Conservation (phyloP, 306 rosid genomes). For the Pueraria montana region DNA sequence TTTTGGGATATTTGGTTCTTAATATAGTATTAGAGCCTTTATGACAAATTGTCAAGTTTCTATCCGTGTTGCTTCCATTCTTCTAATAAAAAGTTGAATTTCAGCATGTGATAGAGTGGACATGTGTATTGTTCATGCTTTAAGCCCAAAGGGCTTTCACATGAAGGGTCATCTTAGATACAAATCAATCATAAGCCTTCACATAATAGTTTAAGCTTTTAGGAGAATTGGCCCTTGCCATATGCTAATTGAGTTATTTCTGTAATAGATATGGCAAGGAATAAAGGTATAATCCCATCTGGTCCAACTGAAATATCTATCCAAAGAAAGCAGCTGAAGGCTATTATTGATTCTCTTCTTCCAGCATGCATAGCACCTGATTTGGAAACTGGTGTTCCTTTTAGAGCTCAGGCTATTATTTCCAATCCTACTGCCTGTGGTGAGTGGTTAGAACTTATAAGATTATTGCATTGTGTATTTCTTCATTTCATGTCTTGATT, state of each 20-base stretch:
- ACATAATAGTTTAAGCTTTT: slow-evolving; percentile 1
- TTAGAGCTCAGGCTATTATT: slow-evolving; percentile 91
- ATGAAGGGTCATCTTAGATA: not conserved
- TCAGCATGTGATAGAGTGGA: not conserved
- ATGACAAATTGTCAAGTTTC: not conserved
- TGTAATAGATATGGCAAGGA: slow-evolving; percentile 82
- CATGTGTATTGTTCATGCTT: not conserved
- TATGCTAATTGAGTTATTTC: slow-evolving; percentile 39
- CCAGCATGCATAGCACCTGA: slow-evolving; percentile 95
- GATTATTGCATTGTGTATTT: slow-evolving; percentile 26
- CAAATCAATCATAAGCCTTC: not conserved
- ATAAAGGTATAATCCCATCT: slow-evolving; percentile 86
- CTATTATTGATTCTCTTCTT: slow-evolving; percentile 84
- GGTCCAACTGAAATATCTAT: slow-evolving; percentile 82
- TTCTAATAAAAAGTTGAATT: not conserved
- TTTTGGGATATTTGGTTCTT: not conserved
- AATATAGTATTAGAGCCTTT: not conserved
- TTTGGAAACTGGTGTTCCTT: slow-evolving; percentile 74
- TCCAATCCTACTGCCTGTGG: slow-evolving; percentile 91
- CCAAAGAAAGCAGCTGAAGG: slow-evolving; percentile 85
- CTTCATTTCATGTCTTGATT: slow-evolving; percentile 44
- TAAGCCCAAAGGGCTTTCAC: slow-evolving; percentile 7
- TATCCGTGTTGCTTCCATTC: not conserved
- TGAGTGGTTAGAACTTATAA: slow-evolving; percentile 56
- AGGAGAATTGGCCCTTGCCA: not conserved